These are phyloP conservation scores for Knufia petricola DNA, from an alignment of 2,329 filamentous ascomycete species.

Conservation along the genomic window DNA sequence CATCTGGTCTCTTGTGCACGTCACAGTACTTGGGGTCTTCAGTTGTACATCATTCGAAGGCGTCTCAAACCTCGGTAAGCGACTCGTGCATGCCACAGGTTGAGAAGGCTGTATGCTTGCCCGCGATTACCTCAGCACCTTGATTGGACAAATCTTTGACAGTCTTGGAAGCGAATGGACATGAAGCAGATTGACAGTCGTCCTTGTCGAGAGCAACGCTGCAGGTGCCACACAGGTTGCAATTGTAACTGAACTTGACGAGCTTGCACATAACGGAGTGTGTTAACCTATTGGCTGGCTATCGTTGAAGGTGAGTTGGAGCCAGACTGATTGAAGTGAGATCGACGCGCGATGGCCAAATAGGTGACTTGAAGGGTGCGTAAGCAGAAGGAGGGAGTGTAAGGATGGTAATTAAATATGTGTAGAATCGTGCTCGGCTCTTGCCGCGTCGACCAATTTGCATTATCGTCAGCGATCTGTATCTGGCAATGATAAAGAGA, in stretches of 20 bases:
- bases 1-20: too few relatives aligned
- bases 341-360: too few relatives aligned
- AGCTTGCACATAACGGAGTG: background rate
- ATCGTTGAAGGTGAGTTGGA: background rate
- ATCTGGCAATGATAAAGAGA: background rate
- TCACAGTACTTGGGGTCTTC: too few relatives aligned
- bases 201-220: background rate
- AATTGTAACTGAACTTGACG: slow-evolving; percentile 1
- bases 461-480: background rate
- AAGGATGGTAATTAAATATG: background rate
- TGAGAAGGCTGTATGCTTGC: background rate
- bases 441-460: background rate
- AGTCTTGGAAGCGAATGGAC: background rate
- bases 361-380: too few relatives aligned
- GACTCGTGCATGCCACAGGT: background rate
- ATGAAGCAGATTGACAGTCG: slow-evolving; percentile 1
- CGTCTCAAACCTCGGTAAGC: background rate
- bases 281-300: background rate
- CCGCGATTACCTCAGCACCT: background rate
- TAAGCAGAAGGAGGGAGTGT: background rate
- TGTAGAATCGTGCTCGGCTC: too few relatives aligned
- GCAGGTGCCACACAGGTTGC: background rate
- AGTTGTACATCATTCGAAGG: too few relatives aligned
- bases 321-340: background rate
- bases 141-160: background rate